These are phyloP conservation scores for Ophiosphaerella korrae DNA, from an alignment of 2,329 filamentous ascomycete genomes.

Conservation along the genomic window DNA sequence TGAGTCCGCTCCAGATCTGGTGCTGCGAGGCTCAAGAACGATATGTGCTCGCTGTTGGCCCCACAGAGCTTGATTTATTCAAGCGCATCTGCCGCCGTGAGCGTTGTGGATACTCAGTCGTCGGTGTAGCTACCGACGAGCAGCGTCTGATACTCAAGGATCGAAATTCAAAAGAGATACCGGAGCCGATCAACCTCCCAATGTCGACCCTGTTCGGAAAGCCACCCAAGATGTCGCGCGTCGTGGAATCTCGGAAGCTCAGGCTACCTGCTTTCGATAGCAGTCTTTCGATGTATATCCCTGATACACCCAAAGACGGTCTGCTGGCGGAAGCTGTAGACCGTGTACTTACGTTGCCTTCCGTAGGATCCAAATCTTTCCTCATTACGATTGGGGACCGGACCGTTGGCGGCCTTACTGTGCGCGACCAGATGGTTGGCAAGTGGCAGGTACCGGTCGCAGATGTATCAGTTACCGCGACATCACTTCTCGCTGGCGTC, in stretches of 20 bases:
- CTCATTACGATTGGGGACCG: conserved; percentile 96
- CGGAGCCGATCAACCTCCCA: conserved; percentile 83
- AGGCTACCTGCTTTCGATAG: conserved; percentile 75
- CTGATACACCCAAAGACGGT: conserved; percentile 59
- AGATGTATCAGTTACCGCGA: conserved; percentile 90
- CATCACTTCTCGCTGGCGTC: conserved; percentile 73
- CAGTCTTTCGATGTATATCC: conserved; percentile 69
- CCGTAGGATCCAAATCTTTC: conserved; percentile 96
- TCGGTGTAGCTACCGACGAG: conserved; percentile 76
- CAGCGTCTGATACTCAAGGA: conserved; percentile 81
- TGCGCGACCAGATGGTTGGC: conserved; percentile 93
- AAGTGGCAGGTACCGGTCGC: conserved; percentile 95
- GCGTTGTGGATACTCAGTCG: conserved; percentile 89
- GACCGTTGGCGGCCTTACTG: conserved; percentile 85
- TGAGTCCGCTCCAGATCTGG: conserved; percentile 98
- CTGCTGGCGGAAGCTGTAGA: conserved; percentile 73
- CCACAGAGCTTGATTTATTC: conserved; percentile 75
- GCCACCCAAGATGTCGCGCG: conserved; percentile 77
- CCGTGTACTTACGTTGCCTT: conserved; percentile 80
- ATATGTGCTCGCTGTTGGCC: conserved; percentile 88
- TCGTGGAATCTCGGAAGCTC: conserved; percentile 72
- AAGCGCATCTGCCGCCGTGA: conserved; percentile 76
- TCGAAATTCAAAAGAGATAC: conserved; percentile 73
- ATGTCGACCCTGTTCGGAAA: conserved; percentile 90
- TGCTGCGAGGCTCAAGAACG: conserved; percentile 96